Evolutionary conservation across 2,329 filamentous ascomycete species (phyloP), one percentile per base, ranked within the genome.

Genomic region (Xenoacremonium recifei): DNA sequence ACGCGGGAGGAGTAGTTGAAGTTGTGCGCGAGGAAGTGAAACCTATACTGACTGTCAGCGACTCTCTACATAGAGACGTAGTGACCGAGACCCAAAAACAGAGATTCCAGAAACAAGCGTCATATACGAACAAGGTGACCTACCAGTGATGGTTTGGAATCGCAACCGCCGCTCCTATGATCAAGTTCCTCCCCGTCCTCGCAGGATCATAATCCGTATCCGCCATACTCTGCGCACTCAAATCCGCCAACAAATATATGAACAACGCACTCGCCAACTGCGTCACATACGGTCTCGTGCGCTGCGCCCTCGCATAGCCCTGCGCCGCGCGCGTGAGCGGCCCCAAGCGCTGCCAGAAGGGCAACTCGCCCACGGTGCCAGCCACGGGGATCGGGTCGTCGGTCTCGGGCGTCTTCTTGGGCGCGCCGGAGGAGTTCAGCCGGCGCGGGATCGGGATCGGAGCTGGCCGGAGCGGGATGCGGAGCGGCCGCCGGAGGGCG

Each of bases 121-220:
- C 18, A 20, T n/a, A n/a, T n/a, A n/a, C n/a, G n/a, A n/a, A n/a
- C 6, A 7, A 13, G 21, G 21, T 7, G 6, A 57, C 75, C 49
- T 74, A 95, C 90, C 90, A 96, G 55, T 80, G 80, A 62, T 91
- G 96, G 34, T 78, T 79, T 1, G 91, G 91, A 44, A 96, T 87
- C 15, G 85, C 82, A 10, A 79, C 79, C 35, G 85, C 68, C 2
- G 78, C 81, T 4, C 89, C 89, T 42, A 96, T 92, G 3, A 82
- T 61, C 57, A 96, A 66, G 43, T 88, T 84, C 39, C 90, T 75
- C 41, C 78, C 61, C 0, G 89, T 92, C 33, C 89, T 76, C 42
- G 70, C 67, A 4, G 82, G 77, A 60, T 89, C 84, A 60, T 93
- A 91, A 4, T 73, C 71, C 50, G 75, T 72, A 17, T 72, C 73